Evolutionary conservation across 169 alveolate genomes (phyloP).

Genomic region (Plasmodium knowlesi): DNA sequence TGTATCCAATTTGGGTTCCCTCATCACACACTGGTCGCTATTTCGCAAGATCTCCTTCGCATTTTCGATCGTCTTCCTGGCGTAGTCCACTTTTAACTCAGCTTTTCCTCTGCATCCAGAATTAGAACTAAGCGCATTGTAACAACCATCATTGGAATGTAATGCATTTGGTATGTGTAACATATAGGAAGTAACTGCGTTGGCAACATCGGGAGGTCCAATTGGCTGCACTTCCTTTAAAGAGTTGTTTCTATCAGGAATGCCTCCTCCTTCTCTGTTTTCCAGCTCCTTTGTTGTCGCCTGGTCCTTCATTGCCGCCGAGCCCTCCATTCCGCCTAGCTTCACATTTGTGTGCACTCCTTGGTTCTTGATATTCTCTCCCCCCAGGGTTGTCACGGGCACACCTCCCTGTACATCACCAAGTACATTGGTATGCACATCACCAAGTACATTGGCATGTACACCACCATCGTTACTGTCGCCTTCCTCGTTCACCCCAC

Average conservation of each 20-base stretch:
- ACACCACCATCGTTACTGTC: too few relatives aligned
- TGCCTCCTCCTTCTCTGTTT: background rate
- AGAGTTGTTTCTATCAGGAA: background rate
- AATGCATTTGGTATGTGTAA: too few relatives aligned
- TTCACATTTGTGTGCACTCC: background rate
- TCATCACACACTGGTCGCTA: background rate
- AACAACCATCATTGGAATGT: background rate
- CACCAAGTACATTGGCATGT: background rate
- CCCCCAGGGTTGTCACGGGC: background rate
- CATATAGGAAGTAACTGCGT: background rate
- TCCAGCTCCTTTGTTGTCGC: background rate
- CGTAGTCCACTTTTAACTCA: background rate
- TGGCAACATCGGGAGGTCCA: background rate
- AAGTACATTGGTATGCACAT: background rate
- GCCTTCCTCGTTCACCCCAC: background rate
- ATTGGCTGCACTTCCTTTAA: background rate
- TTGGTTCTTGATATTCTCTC: background rate
- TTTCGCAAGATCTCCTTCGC: slow-evolving; percentile 4
- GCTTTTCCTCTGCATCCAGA: background rate
- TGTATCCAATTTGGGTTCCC: background rate
- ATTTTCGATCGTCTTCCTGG: background rate
- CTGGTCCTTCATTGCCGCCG: background rate
- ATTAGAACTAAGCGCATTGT: background rate
- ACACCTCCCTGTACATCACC: background rate
- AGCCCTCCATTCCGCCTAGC: background rate